A percentile compares a stretch with the other conserved stretches of the same genome.
phyloP scores from a whole-genome alignment of 2,329 filamentous ascomycete species.

The Arthrinium phaeospermum region DNA sequence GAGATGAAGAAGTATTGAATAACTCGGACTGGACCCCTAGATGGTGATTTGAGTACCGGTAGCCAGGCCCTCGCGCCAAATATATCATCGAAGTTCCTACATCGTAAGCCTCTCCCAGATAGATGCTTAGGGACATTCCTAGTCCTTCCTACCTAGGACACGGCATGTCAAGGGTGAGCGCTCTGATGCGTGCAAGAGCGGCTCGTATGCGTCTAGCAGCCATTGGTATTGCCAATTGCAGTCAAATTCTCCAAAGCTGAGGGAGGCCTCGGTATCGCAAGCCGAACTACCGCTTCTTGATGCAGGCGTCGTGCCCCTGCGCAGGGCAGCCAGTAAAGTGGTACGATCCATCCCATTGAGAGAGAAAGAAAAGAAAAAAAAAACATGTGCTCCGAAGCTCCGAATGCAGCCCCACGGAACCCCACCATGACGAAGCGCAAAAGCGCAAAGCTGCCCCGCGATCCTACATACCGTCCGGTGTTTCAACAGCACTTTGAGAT shows the following conservation, averaged over 20 bases:
- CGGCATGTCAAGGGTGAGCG: too few species aligned
- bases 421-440: constrained; percentile 6
- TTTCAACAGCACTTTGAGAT: neutral
- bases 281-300: too few species aligned
- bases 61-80: neutral
- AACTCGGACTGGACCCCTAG: neutral
- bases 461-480: neutral
- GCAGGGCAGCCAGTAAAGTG: neutral
- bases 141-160: too few species aligned
- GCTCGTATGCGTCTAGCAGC: too few species aligned
- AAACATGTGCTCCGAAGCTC: neutral
- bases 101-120: neutral
- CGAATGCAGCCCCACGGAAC: constrained; percentile 9
- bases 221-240: too few species aligned
- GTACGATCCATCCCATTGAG: neutral
- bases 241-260: too few species aligned
- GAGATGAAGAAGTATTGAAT: neutral
- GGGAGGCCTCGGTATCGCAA: too few species aligned
- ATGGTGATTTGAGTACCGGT: neutral
- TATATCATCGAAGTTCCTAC: neutral
- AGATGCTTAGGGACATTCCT: neutral
- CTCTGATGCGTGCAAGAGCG: too few species aligned
- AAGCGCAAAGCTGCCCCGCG: constrained; percentile 6
- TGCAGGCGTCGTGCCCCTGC: neutral
- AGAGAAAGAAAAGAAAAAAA: neutral